Evolutionary conservation across 2,329 filamentous ascomycete genomes (phyloP), one percentile per base, ranked within the genome.

Genomic region (Botryosphaeria agaves): DNA sequence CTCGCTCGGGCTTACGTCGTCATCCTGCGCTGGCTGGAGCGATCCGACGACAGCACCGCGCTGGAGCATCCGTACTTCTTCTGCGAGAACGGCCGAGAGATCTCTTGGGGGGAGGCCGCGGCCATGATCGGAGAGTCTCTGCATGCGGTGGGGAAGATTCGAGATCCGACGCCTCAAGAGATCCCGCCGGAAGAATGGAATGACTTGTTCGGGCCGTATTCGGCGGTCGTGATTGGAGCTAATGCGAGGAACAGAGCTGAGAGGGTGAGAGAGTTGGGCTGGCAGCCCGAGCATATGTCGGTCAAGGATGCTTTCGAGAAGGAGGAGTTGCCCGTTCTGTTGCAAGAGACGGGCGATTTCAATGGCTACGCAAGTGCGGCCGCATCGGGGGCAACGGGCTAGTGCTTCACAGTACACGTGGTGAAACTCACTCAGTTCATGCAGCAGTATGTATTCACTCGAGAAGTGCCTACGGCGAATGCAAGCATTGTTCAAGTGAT

Each of bases 11-110:
- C 46, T 0, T 65, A 64, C 36, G 38, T 61, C 5, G 44, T 49
- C 0, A 36, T 66, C 1, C 41, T 66, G n/a, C 59, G 62, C 38
- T 50, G 53, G 33, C 43, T 65, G 12, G 62, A 65, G 33, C 27
- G 38, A 5, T 37, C 43, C 0, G 31, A 46, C 3, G 34, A 48
- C 0, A 34, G 39, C 5, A 42, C 53, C 5, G 35, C 55, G 1
- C 38, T 57, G 2, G 34, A 50, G 18, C 62, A 64, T 34, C 60
- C 59, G 0, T 66, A 65, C 40, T 65, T 56, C 41, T 66, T 65
- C 46, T 57, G 51, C 43, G 61, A 66, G 40, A 48, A 53, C 14
- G 56, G 56, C 14, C 29, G 48, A 6, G 60, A 64, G 37, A 47
- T 52, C 8, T 55, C 53, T 14, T 64, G 59, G 60, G 41, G 41